Conservation (phyloP, 2,329 filamentous ascomycete species). For the Fusarium drepaniforme region DNA sequence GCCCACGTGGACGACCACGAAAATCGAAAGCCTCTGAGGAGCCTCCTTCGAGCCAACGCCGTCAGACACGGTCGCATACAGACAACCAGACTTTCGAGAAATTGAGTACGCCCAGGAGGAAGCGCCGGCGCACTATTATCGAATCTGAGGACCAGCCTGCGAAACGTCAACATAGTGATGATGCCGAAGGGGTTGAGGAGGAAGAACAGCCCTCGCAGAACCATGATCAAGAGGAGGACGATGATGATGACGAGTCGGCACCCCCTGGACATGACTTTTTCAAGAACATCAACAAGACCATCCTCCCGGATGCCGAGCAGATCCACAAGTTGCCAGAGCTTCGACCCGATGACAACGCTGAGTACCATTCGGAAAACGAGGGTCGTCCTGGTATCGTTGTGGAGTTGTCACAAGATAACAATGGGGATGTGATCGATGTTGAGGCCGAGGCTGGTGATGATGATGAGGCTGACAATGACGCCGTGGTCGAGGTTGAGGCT, state of each 20-base stretch:
- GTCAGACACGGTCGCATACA: slow-evolving; percentile 24
- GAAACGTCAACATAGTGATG: slow-evolving; percentile 17
- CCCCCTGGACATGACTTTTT: slow-evolving; percentile 14
- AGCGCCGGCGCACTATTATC: slow-evolving; percentile 21
- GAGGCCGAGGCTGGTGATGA: neutral
- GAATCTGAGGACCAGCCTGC: neutral
- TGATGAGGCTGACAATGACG: neutral
- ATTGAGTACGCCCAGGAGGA: slow-evolving; percentile 2
- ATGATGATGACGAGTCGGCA: slow-evolving; percentile 21
- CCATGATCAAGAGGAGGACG: neutral
- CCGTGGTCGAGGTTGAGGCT: neutral
- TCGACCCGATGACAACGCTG: neutral
- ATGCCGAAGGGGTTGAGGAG: neutral
- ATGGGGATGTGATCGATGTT: neutral
- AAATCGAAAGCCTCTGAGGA: neutral
- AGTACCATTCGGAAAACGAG: neutral
- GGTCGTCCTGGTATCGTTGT: neutral
- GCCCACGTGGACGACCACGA: slow-evolving; percentile 4
- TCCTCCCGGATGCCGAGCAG: slow-evolving; percentile 2
- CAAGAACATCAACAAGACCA: slow-evolving; percentile 26
- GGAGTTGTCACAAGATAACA: neutral
- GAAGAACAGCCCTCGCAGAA: neutral
- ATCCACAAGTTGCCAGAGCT: neutral
- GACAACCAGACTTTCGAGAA: neutral
- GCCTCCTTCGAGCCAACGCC: neutral